These are phyloP conservation scores for Pseudonitzschia multistriata DNA, from an alignment of 108 stramenopile genomes.

Conservation along the genomic window DNA sequence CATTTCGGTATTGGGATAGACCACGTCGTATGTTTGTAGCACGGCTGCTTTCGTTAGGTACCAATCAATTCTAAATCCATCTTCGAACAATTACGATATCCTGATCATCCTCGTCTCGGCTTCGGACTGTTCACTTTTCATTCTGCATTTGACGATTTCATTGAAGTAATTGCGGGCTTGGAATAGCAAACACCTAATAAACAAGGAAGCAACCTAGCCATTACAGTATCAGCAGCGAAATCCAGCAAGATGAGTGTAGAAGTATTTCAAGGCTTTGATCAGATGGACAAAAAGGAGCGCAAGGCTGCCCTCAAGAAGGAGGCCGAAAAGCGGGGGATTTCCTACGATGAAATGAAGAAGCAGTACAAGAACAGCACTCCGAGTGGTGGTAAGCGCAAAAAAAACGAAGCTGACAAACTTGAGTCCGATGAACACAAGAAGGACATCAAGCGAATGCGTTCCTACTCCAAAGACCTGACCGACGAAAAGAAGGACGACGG, in stretches of 20 bases:
- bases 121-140: no score
- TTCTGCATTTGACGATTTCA: no score
- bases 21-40: background rate
- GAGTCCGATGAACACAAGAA: slow-evolving; percentile 53
- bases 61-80: no score
- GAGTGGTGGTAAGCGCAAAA: slow-evolving; percentile 34
- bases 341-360: slow-evolving; percentile 68
- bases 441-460: slow-evolving; percentile 77
- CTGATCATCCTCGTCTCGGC: no score
- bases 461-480: slow-evolving; percentile 66
- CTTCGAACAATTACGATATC: no score
- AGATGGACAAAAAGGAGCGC: slow-evolving; percentile 54
- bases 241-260: slow-evolving; percentile 16
- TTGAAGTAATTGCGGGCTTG: no score
- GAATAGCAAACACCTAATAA: no score
- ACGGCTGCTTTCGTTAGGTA: no score
- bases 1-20: no score
- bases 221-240: background rate
- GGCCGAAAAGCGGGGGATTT: slow-evolving; percentile 65
- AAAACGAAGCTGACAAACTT: slow-evolving; percentile 53
- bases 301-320: slow-evolving; percentile 75
- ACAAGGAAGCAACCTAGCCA: no score
- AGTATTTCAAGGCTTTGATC: slow-evolving; percentile 14
- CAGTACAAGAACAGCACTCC: slow-evolving; percentile 7
- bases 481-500: slow-evolving; percentile 29